Conservation (phyloP, 495 filamentous ascomycete genomes). For the Xylaria palmicola region DNA sequence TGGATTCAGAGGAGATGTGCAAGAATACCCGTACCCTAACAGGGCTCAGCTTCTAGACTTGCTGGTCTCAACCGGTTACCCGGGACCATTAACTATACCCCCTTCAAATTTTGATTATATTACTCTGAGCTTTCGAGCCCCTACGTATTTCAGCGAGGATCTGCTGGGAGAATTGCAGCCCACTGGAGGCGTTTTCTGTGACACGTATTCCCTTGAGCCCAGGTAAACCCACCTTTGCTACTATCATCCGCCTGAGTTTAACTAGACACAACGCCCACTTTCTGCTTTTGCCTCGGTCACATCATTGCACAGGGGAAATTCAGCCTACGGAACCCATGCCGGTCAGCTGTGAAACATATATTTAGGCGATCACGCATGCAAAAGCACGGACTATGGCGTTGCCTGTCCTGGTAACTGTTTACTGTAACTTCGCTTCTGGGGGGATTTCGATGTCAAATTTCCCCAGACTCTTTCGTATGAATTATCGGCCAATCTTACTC, state of each 20-base stretch:
- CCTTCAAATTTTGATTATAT: neutral
- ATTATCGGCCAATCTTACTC: no score
- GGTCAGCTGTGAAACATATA: neutral
- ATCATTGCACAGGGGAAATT: neutral
- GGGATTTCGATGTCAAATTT: no score
- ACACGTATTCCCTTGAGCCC: neutral
- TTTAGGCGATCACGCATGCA: neutral
- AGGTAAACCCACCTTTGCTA: neutral
- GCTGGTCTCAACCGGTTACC: neutral
- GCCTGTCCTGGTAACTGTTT: no score
- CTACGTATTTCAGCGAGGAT: neutral
- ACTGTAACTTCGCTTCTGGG: no score
- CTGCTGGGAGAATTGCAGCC: neutral
- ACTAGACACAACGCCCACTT: neutral
- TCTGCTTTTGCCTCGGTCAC: no score
- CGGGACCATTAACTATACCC: neutral
- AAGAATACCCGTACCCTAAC: no score
- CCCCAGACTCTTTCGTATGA: no score
- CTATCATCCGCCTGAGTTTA: neutral
- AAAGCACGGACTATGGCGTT: neutral
- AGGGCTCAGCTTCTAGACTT: neutral
- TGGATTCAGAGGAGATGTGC: neutral
- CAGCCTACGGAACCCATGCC: neutral
- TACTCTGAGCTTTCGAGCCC: neutral
- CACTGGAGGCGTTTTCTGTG: no score